Evolutionary conservation across 768 basidiomycete genomes (phyloP).

Genomic region (Tulasnella sp.): DNA sequence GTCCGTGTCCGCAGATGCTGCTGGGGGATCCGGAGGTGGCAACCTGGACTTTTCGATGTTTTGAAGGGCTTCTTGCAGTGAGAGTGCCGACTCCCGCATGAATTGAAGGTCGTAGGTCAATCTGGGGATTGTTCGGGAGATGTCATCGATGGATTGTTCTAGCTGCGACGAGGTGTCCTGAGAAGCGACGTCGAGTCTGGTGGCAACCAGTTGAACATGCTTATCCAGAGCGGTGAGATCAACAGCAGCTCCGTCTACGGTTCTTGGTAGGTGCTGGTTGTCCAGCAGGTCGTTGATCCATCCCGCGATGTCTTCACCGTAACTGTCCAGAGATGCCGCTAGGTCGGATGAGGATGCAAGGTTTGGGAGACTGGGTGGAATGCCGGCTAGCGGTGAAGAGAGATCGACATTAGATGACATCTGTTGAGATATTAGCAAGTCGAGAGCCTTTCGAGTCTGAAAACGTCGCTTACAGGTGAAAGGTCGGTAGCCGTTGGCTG

Average conservation of each 20-base stretch:
- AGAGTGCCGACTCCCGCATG: constrained; percentile 82
- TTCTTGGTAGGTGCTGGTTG: constrained; percentile 22
- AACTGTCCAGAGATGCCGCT: constrained; percentile 39
- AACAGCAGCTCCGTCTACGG: constrained; percentile 17
- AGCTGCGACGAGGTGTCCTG: constrained; percentile 81
- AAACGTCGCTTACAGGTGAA: not conserved
- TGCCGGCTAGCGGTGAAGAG: not conserved
- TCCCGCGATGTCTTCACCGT: constrained; percentile 43
- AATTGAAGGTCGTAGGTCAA: constrained; percentile 94
- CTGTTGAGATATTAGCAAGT: not conserved
- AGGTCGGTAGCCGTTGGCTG: not conserved
- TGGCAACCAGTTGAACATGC: constrained; percentile 61
- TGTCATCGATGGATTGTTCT: constrained; percentile 84
- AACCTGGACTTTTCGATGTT: constrained; percentile 44
- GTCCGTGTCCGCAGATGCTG: constrained; percentile 33
- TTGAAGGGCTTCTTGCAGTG: constrained; percentile 55
- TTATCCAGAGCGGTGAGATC: constrained; percentile 55
- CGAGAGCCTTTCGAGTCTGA: not conserved
- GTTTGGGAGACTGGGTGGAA: not conserved
- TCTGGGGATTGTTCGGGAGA: constrained; percentile 81
- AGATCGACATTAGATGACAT: not conserved
- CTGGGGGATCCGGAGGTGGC: constrained; percentile 13
- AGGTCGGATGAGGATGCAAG: constrained; percentile 17
- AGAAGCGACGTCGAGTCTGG: constrained; percentile 71
- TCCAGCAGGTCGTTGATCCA: constrained; percentile 62